Percentiles rank a stretch among this genome's conserved stretches.
Conservation (phyloP, 1,139 yeast species). For the Scheffersomyces titani region DNA sequence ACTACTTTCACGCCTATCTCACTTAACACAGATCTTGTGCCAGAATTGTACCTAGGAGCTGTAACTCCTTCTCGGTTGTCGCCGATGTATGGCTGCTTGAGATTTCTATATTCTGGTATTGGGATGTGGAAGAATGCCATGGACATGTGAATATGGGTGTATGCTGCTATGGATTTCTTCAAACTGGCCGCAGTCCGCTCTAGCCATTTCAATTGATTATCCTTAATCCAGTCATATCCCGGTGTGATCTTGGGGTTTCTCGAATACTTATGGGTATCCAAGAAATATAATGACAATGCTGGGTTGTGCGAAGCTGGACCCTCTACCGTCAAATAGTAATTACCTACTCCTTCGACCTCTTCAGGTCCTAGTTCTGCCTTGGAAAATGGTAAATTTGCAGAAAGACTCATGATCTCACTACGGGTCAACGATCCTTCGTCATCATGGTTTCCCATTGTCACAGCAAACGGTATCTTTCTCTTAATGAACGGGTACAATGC, state of each 20-base stretch:
- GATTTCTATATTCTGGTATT: constrained; percentile 71
- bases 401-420: constrained; percentile 57
- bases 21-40: constrained; percentile 58
- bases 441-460: constrained; percentile 80
- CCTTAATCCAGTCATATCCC: constrained; percentile 87
- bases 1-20: constrained; percentile 69
- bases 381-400: constrained; percentile 65
- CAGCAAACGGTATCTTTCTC: constrained; percentile 75
- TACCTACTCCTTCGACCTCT: constrained; percentile 76
- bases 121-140: constrained; percentile 97
- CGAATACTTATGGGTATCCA: constrained; percentile 81
- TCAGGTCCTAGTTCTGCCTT: constrained; percentile 62
- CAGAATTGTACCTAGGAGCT: constrained; percentile 72
- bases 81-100: constrained; percentile 54
- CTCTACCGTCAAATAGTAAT: constrained; percentile 59
- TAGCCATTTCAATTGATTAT: constrained; percentile 66
- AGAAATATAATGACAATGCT: constrained; percentile 65
- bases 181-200: constrained; percentile 38
- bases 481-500: constrained; percentile 71
- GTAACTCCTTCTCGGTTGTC: constrained; percentile 68
- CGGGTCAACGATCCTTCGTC: constrained; percentile 76
- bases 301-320: constrained; percentile 40
- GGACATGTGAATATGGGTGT: constrained; percentile 51
- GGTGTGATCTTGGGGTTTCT: constrained; percentile 63
- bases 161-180: constrained; percentile 29